Conservation (phyloP, 108 stramenopile genomes). For the Pseudonitzschia multiseries region DNA sequence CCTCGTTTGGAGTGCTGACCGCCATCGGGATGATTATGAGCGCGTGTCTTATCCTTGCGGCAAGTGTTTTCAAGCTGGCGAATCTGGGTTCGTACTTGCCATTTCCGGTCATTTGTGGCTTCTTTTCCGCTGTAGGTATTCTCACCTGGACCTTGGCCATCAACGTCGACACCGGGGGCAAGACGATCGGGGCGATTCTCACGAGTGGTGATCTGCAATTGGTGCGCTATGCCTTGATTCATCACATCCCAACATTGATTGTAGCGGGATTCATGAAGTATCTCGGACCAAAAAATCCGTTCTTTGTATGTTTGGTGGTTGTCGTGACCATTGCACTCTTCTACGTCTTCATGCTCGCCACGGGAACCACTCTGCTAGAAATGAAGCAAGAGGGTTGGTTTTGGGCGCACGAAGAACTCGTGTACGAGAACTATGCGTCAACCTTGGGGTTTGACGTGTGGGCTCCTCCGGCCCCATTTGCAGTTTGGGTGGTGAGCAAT, state of each 20-base stretch:
- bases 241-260: slow-evolving; percentile 59
- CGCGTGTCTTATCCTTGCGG: slow-evolving; percentile 42
- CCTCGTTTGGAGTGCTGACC: slow-evolving; percentile 59
- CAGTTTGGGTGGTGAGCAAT: background rate
- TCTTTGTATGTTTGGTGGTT: slow-evolving; percentile 49
- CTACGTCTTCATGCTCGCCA: slow-evolving; percentile 46
- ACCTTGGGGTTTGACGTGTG: slow-evolving; percentile 13
- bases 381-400: slow-evolving; percentile 58
- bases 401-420: slow-evolving; percentile 58
- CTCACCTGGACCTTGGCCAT: slow-evolving; percentile 65
- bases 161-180: slow-evolving; percentile 58
- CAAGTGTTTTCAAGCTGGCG: slow-evolving; percentile 56
- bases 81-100: slow-evolving; percentile 72
- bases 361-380: slow-evolving; percentile 47
- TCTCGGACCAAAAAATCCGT: slow-evolving; percentile 59
- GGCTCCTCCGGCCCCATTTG: slow-evolving; percentile 32
- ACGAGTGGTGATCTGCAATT: slow-evolving; percentile 36
- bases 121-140: slow-evolving; percentile 72
- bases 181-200: slow-evolving; percentile 38
- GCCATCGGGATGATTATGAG: slow-evolving; percentile 47
- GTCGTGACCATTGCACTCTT: slow-evolving; percentile 42
- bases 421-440: slow-evolving; percentile 28
- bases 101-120: slow-evolving; percentile 71
- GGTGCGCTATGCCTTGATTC: slow-evolving; percentile 28
- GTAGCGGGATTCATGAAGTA: slow-evolving; percentile 48